Base-by-base conservation (phyloP, 1,284 basidiomycete species). In the Cryptococcus sp. region DNA sequence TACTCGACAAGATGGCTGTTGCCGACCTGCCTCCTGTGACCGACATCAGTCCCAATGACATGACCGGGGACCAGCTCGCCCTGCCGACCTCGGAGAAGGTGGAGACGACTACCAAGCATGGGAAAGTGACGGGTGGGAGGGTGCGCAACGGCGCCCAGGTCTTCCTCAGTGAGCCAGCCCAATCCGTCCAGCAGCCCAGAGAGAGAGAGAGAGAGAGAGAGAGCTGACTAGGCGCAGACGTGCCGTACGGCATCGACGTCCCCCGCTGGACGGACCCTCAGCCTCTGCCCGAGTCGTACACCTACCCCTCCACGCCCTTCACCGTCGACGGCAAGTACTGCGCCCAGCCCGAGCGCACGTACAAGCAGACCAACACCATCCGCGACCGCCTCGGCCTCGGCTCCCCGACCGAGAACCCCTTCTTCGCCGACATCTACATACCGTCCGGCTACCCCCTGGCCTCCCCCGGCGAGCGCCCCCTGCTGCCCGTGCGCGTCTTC, bases 401-500 rank as follows among this genome's bases (percentile, higher is more conserved):
- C 24, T 57, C 81, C 59, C 84, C 87, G 2, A 83, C 84, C 1
- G 87, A 89, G 68, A 83, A 87, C 68, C 84, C 85, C 82, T 88
- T 87, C 43, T 88, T 87, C 66, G 75, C 87, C 48, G 88, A 89
- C 71, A 83, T 89, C 52, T 83, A 84, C 46, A 70, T 79, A 0
- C 88, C 87, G 0, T 84, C 86, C 0, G 78, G 80, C 39, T 54
- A 53, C 20, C 40, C 46, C 20, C 38, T 56, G 15, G 16, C 75
- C 74, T n/a, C 83, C 83, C 60, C 83, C 85, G 1, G 36, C 9
- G 16, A 40, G 24, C n/a, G 35, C 16, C 45, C 38, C 11, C 84
- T 87, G 44, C 82, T 84, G 56, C 84, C 87, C 0, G 86, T 88
- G 49, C 85, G 82, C 56, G 81, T 88, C 2, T 89, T 87, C 72